phyloP scores from a whole-genome alignment of 768 basidiomycete genomes.

The Mycena galopus region DNA sequence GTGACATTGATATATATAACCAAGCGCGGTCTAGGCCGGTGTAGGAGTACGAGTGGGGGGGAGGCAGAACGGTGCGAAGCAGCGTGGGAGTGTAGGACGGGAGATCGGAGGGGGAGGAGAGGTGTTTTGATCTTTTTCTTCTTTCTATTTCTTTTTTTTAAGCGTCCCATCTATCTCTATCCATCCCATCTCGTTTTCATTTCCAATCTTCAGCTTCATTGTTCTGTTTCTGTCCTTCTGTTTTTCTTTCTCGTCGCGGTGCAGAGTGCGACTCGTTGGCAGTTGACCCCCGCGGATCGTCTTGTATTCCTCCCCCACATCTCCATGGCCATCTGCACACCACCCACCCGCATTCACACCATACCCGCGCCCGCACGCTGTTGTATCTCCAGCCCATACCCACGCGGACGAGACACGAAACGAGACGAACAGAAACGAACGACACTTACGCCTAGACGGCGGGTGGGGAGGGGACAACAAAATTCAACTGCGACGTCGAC shows the following conservation, averaged over 20 bases:
- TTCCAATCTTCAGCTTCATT: neutral
- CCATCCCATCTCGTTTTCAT: slow-evolving; percentile 6
- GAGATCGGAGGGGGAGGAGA: neutral
- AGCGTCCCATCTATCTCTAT: slow-evolving; percentile 25
- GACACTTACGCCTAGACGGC: too few species aligned
- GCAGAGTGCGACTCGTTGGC: neutral
- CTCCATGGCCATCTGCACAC: too few species aligned
- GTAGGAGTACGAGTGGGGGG: neutral
- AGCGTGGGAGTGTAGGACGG: neutral
- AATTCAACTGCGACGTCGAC: neutral
- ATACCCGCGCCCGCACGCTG: too few species aligned
- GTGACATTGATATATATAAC: neutral
- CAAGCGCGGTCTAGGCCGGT: neutral
- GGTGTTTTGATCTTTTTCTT: neutral
- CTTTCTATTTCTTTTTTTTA: neutral
- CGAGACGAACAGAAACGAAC: too few species aligned
- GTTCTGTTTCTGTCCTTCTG: neutral
- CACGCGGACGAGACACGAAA: too few species aligned
- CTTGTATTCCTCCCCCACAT: too few species aligned
- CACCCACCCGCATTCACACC: too few species aligned
- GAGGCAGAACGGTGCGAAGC: neutral
- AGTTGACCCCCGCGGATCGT: neutral
- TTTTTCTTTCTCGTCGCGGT: neutral
- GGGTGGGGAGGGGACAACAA: neutral
- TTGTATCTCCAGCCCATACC: too few species aligned